Conservation (phyloP, 768 basidiomycete species). For the Cyclocybe aegerita region DNA sequence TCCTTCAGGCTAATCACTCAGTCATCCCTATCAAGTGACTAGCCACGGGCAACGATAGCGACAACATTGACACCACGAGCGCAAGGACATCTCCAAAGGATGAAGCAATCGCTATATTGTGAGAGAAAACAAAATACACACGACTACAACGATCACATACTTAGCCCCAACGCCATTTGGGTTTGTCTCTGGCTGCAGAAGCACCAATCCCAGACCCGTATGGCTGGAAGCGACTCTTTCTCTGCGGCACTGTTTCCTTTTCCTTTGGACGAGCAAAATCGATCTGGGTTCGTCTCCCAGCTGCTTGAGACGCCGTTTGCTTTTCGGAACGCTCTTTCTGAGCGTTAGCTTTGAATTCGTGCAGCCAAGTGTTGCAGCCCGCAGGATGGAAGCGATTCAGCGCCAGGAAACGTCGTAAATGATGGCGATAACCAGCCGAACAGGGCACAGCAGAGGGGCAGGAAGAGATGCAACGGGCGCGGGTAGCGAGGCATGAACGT, state of each 20-base stretch:
- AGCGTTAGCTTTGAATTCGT: constrained; percentile 48
- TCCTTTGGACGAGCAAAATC: constrained; percentile 40
- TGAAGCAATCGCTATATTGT: background rate
- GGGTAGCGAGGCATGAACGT: constrained; percentile 19
- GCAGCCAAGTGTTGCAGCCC: constrained; percentile 21
- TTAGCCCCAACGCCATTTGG: constrained; percentile 22
- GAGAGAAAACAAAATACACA: background rate
- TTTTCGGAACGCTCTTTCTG: constrained; percentile 69
- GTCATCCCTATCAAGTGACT: background rate
- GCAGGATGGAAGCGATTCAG: constrained; percentile 12
- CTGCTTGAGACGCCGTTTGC: constrained; percentile 46
- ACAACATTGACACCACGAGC: too few species aligned
- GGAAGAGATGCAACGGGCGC: constrained; percentile 12
- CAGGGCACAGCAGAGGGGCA: background rate
- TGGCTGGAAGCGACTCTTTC: constrained; percentile 31
- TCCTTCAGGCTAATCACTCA: too few species aligned
- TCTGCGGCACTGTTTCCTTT: constrained; percentile 15
- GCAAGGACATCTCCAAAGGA: background rate
- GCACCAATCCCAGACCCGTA: constrained; percentile 14
- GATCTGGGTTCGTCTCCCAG: constrained; percentile 61
- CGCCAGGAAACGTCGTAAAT: background rate
- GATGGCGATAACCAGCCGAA: background rate
- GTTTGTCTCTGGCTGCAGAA: constrained; percentile 8
- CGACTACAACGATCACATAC: background rate
- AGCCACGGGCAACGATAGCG: background rate